Evolutionary conservation across 2,329 filamentous ascomycete species (phyloP), one percentile per base, ranked within the genome.

Genomic region (Pseudogymnoascus sp.): DNA sequence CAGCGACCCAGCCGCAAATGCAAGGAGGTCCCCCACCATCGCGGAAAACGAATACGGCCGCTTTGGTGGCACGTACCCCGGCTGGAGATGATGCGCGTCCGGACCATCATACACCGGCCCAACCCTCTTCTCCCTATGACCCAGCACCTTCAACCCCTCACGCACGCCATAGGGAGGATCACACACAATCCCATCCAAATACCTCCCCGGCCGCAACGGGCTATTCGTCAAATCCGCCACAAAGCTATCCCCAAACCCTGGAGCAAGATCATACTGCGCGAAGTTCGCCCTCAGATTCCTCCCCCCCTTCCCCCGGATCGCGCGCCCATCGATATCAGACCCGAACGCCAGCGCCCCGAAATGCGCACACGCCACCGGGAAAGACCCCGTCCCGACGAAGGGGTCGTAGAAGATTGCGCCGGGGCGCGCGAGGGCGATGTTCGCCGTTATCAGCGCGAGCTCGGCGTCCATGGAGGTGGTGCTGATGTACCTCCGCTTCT

Each of bases 401-500:
- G 95, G 95, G 70, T 99, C 95, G 71, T 93, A 97, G 70, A 96
- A 90, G 1, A 97, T 74, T 72, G 90, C 96, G 0, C 91, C 93
- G 0, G 92, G 89, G 0, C 79, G 87, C 0, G 92, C 92, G 13
- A 90, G 84, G 0, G 91, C 90, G 69, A 99, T 86, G 72, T 97
- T 99, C 1, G 93, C 95, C 0, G 93, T 97, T 21, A 99, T 79
- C 0, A 99, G 82, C 11, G 92, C 90, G 47, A 99, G 81, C 74
- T 97, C 95, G 0, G 93, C 90, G 73, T 99, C 95, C 95, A 99
- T 97, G 53, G 90, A 95, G 0, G 95, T 99, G 0, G 93, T 97
- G 69, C 89, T 91, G 70, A 99, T 97, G 73, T 99, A 99, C 40
- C 83, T 83, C 28, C 95, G 82, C 76, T 96, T 96, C 80, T 99